phyloP scores from a whole-genome alignment of 768 basidiomycete genomes.

The Russula dissimulans region DNA sequence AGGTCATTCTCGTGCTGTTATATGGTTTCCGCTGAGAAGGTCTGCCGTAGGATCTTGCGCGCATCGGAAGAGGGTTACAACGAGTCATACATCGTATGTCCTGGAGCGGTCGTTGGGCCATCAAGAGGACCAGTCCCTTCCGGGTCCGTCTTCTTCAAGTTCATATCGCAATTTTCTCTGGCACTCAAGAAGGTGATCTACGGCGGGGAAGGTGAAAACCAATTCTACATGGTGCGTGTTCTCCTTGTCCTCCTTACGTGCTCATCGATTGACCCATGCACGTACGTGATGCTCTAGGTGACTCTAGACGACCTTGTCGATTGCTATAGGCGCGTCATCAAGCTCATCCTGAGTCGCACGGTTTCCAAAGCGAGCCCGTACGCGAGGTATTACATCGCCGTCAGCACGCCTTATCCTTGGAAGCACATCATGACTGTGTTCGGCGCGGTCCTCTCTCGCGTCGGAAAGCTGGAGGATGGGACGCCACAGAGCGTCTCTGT shows the following conservation, averaged over 20 bases:
- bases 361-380: too few species aligned
- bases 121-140: background rate
- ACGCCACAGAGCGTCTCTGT: background rate
- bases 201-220: background rate
- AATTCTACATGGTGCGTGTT: background rate
- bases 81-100: slow-evolving; percentile 6
- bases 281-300: background rate
- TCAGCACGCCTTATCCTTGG: too few species aligned
- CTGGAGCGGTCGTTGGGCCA: background rate
- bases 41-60: background rate
- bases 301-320: background rate
- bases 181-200: background rate
- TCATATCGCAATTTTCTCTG: background rate
- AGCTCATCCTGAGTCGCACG: too few species aligned
- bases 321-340: too few species aligned
- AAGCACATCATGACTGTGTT: too few species aligned
- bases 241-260: too few species aligned
- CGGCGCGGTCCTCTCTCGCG: too few species aligned
- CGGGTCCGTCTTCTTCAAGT: background rate
- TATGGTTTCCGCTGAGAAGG: background rate
- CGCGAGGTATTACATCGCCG: too few species aligned
- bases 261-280: background rate
- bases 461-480: slow-evolving; percentile 1
- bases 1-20: background rate
- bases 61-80: background rate